Evolutionary conservation across 192 early-diverging fungal species (phyloP).

Genomic region (Coemansia sp.): DNA sequence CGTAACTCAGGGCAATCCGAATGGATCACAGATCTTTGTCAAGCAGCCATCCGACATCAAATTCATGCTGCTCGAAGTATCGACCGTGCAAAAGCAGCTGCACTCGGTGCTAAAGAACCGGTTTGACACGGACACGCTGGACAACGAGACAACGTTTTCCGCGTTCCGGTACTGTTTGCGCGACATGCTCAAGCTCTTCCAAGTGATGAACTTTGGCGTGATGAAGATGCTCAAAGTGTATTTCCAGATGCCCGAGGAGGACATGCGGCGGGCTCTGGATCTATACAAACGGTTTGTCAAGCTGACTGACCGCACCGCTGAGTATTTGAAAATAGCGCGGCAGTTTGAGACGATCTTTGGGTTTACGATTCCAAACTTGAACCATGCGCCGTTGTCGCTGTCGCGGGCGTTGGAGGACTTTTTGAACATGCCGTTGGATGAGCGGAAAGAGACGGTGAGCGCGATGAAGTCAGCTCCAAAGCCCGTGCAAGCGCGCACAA

Average conservation of each 20-base stretch:
- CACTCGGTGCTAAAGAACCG: conserved; percentile 56
- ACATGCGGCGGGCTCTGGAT: conserved; percentile 55
- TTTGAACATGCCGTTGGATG: conserved; percentile 45
- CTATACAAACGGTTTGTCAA: conserved; percentile 59
- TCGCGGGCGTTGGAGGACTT: conserved; percentile 54
- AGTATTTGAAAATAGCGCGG: conserved; percentile 53
- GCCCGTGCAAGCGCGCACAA: neutral
- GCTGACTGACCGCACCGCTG: conserved; percentile 53
- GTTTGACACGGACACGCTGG: conserved; percentile 50
- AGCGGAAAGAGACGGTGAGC: conserved; percentile 23
- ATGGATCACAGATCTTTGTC: conserved; percentile 46
- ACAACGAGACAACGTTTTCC: conserved; percentile 57
- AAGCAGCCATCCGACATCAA: conserved; percentile 40
- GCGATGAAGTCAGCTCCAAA: conserved; percentile 36
- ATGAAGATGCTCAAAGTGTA: conserved; percentile 62
- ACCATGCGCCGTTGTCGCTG: conserved; percentile 55
- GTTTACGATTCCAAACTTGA: conserved; percentile 52
- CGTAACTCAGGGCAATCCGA: conserved; percentile 42
- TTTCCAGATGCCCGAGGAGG: conserved; percentile 51
- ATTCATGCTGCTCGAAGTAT: conserved; percentile 53
- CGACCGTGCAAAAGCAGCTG: conserved; percentile 54
- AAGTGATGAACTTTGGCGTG: conserved; percentile 59
- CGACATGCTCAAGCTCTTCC: conserved; percentile 58
- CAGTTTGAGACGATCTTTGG: conserved; percentile 55
- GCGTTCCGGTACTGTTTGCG: conserved; percentile 54